phyloP scores from a whole-genome alignment of 345 rosid species.

The Pseudoturritis turrita region DNA sequence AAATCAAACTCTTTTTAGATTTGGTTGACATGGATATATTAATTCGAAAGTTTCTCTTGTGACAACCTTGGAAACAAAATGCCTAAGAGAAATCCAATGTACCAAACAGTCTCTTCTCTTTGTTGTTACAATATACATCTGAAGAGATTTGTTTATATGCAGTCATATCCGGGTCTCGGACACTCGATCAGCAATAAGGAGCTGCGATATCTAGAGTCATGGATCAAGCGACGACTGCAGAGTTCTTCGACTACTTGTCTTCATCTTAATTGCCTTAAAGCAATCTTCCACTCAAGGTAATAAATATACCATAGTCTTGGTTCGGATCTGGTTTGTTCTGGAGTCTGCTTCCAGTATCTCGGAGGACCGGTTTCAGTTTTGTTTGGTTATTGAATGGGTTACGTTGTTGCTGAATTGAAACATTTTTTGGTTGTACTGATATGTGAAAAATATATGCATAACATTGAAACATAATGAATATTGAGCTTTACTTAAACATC shows the following conservation, averaged over 20 bases:
- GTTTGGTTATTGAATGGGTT: neutral
- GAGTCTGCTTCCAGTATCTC: neutral
- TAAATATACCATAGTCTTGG: neutral
- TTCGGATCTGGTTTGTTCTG: neutral
- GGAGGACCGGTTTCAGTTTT: neutral
- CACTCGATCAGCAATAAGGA: constrained; percentile 58
- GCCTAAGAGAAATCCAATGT: no score
- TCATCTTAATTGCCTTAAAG: neutral
- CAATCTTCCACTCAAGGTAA: neutral
- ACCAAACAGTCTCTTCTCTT: no score
- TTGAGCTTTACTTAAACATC: no score
- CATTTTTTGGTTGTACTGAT: neutral
- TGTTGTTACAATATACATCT: neutral
- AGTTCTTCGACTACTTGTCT: constrained; percentile 35
- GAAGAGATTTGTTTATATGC: constrained; percentile 4
- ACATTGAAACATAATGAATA: no score
- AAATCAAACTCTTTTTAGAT: neutral
- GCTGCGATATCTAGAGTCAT: constrained; percentile 52
- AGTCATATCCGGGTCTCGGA: constrained; percentile 65
- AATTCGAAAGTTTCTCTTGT: neutral
- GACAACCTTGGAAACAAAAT: neutral
- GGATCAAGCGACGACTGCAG: constrained; percentile 58
- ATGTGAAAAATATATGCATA: neutral
- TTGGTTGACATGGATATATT: neutral
- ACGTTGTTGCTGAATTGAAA: neutral